phyloP scores from a whole-genome alignment of 169 alveolate genomes.

The Plasmodium knowlesi region DNA sequence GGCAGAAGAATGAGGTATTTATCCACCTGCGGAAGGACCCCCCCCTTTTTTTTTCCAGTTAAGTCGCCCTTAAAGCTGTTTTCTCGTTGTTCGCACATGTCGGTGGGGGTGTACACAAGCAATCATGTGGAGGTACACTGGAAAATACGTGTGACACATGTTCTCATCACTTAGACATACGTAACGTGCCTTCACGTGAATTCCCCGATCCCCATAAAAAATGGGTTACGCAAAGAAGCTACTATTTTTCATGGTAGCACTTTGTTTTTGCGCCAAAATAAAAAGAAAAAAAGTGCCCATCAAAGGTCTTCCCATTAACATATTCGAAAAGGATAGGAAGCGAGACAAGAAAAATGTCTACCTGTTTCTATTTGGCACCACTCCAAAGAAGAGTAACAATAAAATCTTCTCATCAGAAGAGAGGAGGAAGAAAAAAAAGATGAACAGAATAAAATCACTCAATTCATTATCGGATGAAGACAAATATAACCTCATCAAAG shows the following conservation, averaged over 20 bases:
- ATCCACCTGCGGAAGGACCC: background rate
- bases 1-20: background rate
- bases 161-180: background rate
- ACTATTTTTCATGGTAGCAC: conserved; percentile 23
- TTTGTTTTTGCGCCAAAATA: conserved; percentile 18
- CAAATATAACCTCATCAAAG: conserved; percentile 44
- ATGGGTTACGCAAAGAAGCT: conserved; percentile 47
- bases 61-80: background rate
- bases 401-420: background rate
- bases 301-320: background rate
- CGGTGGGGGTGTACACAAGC: background rate
- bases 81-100: background rate
- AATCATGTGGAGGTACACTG: background rate
- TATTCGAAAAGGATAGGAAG: conserved; percentile 15
- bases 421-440: background rate
- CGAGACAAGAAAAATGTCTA: background rate
- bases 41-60: background rate
- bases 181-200: background rate
- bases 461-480: conserved; percentile 17
- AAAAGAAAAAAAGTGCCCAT: background rate
- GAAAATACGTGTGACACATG: background rate
- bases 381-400: background rate
- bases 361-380: background rate
- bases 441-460: conserved; percentile 1
- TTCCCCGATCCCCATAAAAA: background rate